A percentile compares a stretch with the other conserved stretches of the same genome.
Evolutionary conservation across 768 basidiomycete species (phyloP).

Genomic region (Leccinum ochraceum): DNA sequence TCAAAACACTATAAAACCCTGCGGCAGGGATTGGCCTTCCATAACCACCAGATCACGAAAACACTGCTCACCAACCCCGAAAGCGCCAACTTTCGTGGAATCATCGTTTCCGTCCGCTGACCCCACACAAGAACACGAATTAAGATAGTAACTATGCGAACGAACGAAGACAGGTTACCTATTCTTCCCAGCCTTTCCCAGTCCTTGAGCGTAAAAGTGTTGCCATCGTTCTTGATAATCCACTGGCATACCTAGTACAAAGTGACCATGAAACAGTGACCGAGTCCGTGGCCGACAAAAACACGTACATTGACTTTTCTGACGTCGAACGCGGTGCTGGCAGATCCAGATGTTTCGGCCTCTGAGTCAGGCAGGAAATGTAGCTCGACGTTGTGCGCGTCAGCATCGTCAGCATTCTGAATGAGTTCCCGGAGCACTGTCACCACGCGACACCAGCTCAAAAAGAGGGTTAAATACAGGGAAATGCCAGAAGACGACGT

Average conservation of each 20-base stretch:
- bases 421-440: conserved; percentile 53
- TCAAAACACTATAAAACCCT: too few species aligned
- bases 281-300: neutral
- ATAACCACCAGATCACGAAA: too few species aligned
- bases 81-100: too few species aligned
- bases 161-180: conserved; percentile 6
- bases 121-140: too few species aligned
- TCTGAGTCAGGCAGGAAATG: conserved; percentile 34
- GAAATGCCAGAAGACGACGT: neutral
- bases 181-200: conserved; percentile 19
- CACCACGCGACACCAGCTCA: neutral
- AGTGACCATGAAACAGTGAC: neutral
- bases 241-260: conserved; percentile 10
- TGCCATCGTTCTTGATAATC: conserved; percentile 17
- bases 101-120: too few species aligned
- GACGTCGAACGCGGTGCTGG: neutral
- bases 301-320: neutral
- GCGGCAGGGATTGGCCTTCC: too few species aligned
- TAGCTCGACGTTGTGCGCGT: conserved; percentile 36
- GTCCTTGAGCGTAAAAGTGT: conserved; percentile 1
- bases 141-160: too few species aligned
- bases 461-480: neutral
- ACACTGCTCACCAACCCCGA: too few species aligned
- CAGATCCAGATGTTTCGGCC: conserved; percentile 1
- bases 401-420: conserved; percentile 59